Evolutionary conservation across 805 yeast species (phyloP).

Genomic region (Scheffersomyces stipitis): DNA sequence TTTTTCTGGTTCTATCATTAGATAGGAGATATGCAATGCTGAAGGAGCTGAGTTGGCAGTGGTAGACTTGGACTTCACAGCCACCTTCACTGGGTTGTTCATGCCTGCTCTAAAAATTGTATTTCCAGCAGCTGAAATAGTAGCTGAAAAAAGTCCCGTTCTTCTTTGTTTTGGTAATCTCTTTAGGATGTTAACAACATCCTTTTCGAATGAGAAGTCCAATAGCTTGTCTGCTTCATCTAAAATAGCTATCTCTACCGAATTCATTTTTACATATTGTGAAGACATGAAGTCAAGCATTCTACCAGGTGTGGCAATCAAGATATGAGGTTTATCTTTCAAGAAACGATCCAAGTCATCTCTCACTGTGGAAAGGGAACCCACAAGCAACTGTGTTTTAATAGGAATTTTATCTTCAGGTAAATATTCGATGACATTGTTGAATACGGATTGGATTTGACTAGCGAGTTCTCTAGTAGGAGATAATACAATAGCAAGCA

Average conservation of each 20-base stretch:
- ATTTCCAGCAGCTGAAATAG: slow-evolving; percentile 78
- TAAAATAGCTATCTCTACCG: slow-evolving; percentile 71
- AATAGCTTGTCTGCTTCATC: slow-evolving; percentile 93
- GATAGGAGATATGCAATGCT: slow-evolving; percentile 60
- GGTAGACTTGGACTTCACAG: slow-evolving; percentile 57
- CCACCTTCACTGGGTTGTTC: slow-evolving; percentile 86
- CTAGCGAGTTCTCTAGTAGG: slow-evolving; percentile 72
- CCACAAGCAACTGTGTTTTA: slow-evolving; percentile 62
- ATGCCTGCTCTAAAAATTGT: slow-evolving; percentile 84
- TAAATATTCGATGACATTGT: slow-evolving; percentile 54
- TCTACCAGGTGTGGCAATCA: slow-evolving; percentile 94
- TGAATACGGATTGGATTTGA: slow-evolving; percentile 70
- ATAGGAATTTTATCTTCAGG: slow-evolving; percentile 49
- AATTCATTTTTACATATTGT: slow-evolving; percentile 53
- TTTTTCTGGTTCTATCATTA: slow-evolving; percentile 54
- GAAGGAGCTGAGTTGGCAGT: slow-evolving; percentile 53
- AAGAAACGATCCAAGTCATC: slow-evolving; percentile 68
- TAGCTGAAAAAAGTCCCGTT: slow-evolving; percentile 93
- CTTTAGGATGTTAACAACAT: slow-evolving; percentile 65
- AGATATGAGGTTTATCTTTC: slow-evolving; percentile 60
- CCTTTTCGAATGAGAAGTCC: slow-evolving; percentile 71
- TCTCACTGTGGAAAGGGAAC: slow-evolving; percentile 59
- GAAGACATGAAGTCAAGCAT: slow-evolving; percentile 69
- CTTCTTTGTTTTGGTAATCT: slow-evolving; percentile 86
- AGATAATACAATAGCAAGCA: slow-evolving; percentile 70